phyloP scores from a whole-genome alignment of 306 rosid species.

The Dalbergia cultrata region DNA sequence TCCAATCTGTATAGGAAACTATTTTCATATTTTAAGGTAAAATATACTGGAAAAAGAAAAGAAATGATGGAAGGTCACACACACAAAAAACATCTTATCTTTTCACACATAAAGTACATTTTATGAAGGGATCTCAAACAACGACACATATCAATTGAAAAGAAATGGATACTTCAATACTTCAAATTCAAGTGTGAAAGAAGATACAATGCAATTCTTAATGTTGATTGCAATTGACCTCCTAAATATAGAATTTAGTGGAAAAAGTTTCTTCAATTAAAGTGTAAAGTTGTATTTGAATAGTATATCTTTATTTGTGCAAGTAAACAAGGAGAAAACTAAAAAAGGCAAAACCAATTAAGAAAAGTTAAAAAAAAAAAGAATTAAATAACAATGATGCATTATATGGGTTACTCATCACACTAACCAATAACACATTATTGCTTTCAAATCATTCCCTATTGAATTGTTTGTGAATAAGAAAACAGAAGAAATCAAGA shows the following conservation, averaged over 20 bases:
- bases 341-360: too few relatives aligned
- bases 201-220: not conserved
- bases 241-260: not conserved
- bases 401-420: not conserved
- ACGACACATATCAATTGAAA: not conserved
- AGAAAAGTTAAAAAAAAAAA: not conserved
- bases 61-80: not conserved
- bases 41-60: not conserved
- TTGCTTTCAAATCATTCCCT: too few relatives aligned
- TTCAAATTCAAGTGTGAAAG: not conserved
- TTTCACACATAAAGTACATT: not conserved
- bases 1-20: slow-evolving; percentile 67
- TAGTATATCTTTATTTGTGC: not conserved
- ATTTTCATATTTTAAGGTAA: not conserved
- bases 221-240: not conserved
- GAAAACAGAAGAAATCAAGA: too few relatives aligned
- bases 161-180: too few relatives aligned
- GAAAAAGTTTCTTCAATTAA: too few relatives aligned
- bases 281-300: not conserved
- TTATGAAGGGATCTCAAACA: not conserved
- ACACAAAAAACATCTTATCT: not conserved
- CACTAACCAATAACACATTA: not conserved
- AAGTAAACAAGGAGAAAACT: not conserved
- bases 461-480: too few relatives aligned
- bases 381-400: not conserved